Evolutionary conservation across 2,329 filamentous ascomycete genomes (phyloP).

Genomic region (Xylogone sp.): DNA sequence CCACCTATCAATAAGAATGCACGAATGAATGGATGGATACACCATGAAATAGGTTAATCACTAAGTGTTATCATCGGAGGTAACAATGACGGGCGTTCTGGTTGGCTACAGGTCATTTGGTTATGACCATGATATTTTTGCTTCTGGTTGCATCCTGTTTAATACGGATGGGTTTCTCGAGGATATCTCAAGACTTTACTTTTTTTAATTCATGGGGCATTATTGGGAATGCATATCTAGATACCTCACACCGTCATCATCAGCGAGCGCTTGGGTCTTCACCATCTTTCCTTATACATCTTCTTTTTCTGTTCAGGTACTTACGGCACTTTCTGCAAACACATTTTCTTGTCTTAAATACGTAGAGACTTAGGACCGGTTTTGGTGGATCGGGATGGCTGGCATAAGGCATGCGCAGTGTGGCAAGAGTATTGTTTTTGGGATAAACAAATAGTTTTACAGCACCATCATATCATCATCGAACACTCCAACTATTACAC

Average conservation of each 20-base stretch:
- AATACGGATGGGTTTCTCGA: background rate
- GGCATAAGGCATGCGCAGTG: background rate
- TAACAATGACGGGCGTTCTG: no score
- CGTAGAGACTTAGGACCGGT: background rate
- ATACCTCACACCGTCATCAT: background rate
- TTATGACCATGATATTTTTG: no score
- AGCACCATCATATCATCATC: no score
- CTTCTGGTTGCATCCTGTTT: background rate
- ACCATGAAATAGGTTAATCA: no score
- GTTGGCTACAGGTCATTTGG: no score
- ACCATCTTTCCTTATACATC: no score
- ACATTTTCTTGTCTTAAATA: background rate
- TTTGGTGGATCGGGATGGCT: background rate
- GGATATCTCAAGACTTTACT: background rate
- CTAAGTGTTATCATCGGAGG: no score
- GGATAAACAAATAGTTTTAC: no score
- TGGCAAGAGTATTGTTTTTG: background rate
- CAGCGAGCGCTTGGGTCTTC: no score
- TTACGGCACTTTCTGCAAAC: background rate
- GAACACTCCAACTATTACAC: no score
- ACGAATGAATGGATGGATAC: conserved; percentile 14
- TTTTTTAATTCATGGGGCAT: background rate
- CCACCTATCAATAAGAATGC: conserved; percentile 16
- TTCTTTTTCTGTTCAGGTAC: no score
- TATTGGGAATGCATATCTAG: background rate